A percentile compares a stretch with the other conserved stretches of the same genome.
Evolutionary conservation across 2,329 filamentous ascomycete species (phyloP).

Genomic region (Eurotiales sp.): DNA sequence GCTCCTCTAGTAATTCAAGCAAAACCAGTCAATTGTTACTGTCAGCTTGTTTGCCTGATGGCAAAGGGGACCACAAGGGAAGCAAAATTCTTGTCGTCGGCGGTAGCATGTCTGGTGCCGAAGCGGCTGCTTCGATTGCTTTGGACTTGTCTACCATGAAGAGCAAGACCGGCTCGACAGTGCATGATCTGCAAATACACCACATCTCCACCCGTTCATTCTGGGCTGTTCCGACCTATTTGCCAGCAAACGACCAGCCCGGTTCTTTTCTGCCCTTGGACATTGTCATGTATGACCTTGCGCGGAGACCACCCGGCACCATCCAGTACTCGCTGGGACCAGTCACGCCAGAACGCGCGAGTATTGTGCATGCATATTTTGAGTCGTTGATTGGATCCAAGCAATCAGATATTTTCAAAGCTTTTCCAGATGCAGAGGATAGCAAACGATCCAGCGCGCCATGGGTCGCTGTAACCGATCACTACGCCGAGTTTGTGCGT

Average conservation of each 20-base stretch:
- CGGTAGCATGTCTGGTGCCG: slow-evolving; percentile 78
- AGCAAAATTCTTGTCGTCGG: slow-evolving; percentile 71
- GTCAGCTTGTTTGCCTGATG: background rate
- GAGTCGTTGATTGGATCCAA: slow-evolving; percentile 42
- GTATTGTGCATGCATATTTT: slow-evolving; percentile 50
- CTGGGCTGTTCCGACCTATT: slow-evolving; percentile 63
- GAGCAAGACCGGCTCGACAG: too few relatives aligned
- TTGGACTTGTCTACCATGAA: slow-evolving; percentile 62
- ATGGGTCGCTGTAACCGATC: slow-evolving; percentile 66
- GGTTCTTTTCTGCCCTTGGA: slow-evolving; percentile 68
- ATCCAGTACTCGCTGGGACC: slow-evolving; percentile 63
- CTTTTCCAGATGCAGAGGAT: slow-evolving; percentile 38
- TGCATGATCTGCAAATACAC: slow-evolving; percentile 55
- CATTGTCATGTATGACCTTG: slow-evolving; percentile 66
- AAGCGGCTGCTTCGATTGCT: slow-evolving; percentile 70
- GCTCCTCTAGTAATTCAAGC: slow-evolving; percentile 54
- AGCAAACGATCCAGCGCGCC: slow-evolving; percentile 55
- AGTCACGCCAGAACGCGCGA: slow-evolving; percentile 57
- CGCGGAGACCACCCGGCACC: slow-evolving; percentile 55
- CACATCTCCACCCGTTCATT: slow-evolving; percentile 67
- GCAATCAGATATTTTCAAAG: slow-evolving; percentile 38
- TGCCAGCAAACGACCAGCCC: slow-evolving; percentile 38
- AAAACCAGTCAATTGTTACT: background rate
- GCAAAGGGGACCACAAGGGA: too few relatives aligned
- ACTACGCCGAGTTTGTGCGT: slow-evolving; percentile 70